Conservation (phyloP, 345 rosid genomes). For the Salix caprea region DNA sequence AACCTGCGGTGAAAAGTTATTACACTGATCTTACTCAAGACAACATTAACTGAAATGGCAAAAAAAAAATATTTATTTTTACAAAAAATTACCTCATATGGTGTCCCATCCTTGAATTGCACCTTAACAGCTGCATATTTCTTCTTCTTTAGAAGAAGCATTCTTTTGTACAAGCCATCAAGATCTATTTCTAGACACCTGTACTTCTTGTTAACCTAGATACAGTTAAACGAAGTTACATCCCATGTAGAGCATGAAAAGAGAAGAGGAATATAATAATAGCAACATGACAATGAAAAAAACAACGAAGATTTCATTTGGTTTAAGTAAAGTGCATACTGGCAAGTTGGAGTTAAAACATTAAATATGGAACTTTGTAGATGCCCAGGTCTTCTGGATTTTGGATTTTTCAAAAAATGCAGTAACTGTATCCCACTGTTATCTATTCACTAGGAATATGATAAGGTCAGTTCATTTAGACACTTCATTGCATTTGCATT, state of each 20-base stretch:
- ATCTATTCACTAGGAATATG: not conserved
- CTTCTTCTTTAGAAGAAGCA: constrained; percentile 97
- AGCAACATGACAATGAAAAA: not conserved
- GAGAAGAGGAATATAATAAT: not conserved
- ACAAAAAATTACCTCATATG: constrained; percentile 56
- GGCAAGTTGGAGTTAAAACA: not conserved
- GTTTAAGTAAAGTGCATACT: not conserved
- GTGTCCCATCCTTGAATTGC: constrained; percentile 68
- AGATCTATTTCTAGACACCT: constrained; percentile 89
- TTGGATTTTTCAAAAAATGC: too few species aligned
- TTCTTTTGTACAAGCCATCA: constrained; percentile 91
- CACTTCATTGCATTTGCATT: not conserved
- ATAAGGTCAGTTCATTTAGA: not conserved
- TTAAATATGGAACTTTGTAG: not conserved
- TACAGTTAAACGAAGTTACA: constrained; percentile 15
- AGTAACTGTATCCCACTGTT: too few species aligned
- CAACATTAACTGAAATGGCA: constrained; percentile 4
- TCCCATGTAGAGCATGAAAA: not conserved
- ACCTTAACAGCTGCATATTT: constrained; percentile 97
- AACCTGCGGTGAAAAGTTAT: constrained; percentile 49
- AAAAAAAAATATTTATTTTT: not conserved
- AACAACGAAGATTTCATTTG: too few species aligned
- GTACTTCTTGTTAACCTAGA: constrained; percentile 92
- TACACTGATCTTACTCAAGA: constrained; percentile 16
- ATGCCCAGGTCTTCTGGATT: too few species aligned